Evolutionary conservation across 2,329 filamentous ascomycete species (phyloP), one percentile per base, ranked within the genome.

Genomic region (Pyrenophora graminea): DNA sequence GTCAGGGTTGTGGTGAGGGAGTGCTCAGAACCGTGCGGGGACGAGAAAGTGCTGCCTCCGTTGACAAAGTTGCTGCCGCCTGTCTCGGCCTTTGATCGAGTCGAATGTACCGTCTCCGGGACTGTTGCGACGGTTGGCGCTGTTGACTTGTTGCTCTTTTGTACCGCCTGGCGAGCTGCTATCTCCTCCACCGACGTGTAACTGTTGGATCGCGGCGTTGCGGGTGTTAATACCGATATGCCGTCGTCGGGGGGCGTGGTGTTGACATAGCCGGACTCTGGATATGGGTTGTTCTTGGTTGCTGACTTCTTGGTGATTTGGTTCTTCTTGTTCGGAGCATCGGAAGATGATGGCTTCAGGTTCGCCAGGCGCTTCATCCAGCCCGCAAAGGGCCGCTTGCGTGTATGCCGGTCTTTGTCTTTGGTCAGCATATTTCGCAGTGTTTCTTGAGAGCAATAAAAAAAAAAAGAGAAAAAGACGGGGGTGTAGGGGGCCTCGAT

Each of bases 351-450:
- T 4, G 86, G 86, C 74, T 96, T 97, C 76, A 96, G 87, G 72
- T 88, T 93, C 55, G 91, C 87, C 50, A 97, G 84, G 68, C 92
- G 92, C 80, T 92, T 96, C 80, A 99, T 91, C 89, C 93, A 95
- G 62, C 87, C 90, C 39, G 92, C 85, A 71, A 97, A 97, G 19
- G 92, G 93, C 58, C 90, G 86, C 64, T 91, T 87, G 60, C 91
- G 88, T 64, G 83, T 83, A 68, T 86, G 80, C 61, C 85, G 84
- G 73, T 91, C 88, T 91, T 75, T 63, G 56, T 75, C 50, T 46
- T 50, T 51, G 48, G 62, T 69, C 47, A 68, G 68, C 64, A 56
- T 56, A 12, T 53, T 39, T 33, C 30, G 21, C 25, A 48, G 27
- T n/a, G 27, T 43, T 45, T 33, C 44, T 19, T 25, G 27, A 39